Percentiles rank a stretch among this genome's conserved stretches.
phyloP scores from a whole-genome alignment of 257 asterid genomes.

The Solanum bulbocastanum region DNA sequence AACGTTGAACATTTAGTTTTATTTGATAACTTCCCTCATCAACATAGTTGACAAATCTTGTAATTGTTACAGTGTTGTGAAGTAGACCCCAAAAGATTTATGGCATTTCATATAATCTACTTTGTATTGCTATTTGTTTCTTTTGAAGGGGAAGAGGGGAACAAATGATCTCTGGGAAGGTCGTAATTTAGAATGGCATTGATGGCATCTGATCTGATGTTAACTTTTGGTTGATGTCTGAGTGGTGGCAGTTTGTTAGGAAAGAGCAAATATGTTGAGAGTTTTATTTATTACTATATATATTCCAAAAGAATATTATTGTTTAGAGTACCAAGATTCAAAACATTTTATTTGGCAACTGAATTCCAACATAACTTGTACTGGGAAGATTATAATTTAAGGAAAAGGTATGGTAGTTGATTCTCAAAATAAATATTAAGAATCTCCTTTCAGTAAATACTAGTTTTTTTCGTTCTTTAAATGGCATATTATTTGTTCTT shows the following conservation, averaged over 20 bases:
- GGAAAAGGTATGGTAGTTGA: not conserved
- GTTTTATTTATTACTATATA: not conserved
- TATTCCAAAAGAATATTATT: not conserved
- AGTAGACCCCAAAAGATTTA: not conserved
- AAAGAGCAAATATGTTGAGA: not conserved
- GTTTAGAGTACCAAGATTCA: not conserved
- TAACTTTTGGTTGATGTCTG: not conserved
- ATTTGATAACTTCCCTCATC: not conserved
- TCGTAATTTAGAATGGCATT: not conserved
- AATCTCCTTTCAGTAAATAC: not conserved
- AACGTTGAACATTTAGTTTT: not conserved
- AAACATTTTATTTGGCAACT: not conserved
- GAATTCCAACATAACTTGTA: not conserved
- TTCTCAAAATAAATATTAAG: not conserved
- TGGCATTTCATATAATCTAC: not conserved
- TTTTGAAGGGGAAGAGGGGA: not conserved
- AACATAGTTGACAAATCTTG: not conserved
- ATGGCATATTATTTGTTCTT: not conserved
- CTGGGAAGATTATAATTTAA: not conserved
- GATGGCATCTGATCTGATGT: not conserved
- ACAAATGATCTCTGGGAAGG: not conserved
- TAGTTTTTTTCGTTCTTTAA: not conserved
- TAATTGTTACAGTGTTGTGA: not conserved
- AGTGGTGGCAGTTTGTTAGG: not conserved
- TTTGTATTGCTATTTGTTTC: not conserved